Evolutionary conservation across 1,284 basidiomycete genomes (phyloP), one percentile per base, ranked within the genome.

Genomic region (Microbotryum saponariae): DNA sequence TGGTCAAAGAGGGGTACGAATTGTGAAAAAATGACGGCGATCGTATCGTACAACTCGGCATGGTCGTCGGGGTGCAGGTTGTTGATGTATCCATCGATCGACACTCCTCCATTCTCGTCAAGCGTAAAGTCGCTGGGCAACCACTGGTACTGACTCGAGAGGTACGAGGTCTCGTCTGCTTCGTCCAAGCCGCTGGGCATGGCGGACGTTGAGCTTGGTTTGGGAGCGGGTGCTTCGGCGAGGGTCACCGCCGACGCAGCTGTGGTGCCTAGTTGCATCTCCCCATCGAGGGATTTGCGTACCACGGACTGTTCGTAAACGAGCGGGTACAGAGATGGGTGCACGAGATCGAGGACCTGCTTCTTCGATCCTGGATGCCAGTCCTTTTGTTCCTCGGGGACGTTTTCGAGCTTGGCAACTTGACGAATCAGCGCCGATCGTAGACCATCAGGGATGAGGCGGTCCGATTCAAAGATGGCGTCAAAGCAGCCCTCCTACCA

Each of bases 1-100:
- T 78, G 78, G 61, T 83, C 81, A 68, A 83, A 82, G 9, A 83
- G 71, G 5, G 81, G 81, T 8, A 83, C 66, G 54, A 78, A 78
- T 1, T 64, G 64, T 0, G 73, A 71, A 9, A 83, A 71, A 27
- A 78, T 64, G 3, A 56, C 57, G 58, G 76, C 75, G 29, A 83
- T 73, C 21, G 70, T 70, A 14, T 54, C 51, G 70, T 81, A 80
- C 21, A 80, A 70, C 2, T 66, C 48, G 0, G 61, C 61, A 27
- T 64, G 61, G 46, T 77, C 67, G 14, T 65, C 63, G 10, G 79
- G 80, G 60, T 82, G 73, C n/a, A 83, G 71, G 61, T 82, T 80
- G 72, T 82, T 83, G 73, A 83, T 82, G 72, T 83, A 83, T 1
- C 51, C 42, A 20, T 45, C 20, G 20, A 51, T 51, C 27, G 50